These are phyloP conservation scores for Fusarium anguioides DNA, from an alignment of 2,329 filamentous ascomycete genomes.

Conservation along the genomic window DNA sequence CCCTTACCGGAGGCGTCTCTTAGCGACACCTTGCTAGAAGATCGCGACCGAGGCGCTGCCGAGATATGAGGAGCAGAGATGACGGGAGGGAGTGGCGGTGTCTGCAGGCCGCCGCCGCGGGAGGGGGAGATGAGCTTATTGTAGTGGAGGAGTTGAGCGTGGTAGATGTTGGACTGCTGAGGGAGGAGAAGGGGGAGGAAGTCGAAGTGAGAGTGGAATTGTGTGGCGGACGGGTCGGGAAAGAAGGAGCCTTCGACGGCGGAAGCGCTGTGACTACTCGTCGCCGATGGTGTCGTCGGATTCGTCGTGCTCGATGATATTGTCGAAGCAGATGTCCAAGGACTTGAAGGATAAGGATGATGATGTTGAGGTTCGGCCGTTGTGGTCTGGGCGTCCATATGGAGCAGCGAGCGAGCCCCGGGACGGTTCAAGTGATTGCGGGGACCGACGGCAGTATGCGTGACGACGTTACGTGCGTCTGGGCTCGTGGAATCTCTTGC, in stretches of 20 bases:
- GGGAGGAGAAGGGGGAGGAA: conserved; percentile 68
- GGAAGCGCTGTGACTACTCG: conserved; percentile 44
- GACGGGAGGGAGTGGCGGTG: conserved; percentile 65
- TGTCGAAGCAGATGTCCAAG: conserved; percentile 47
- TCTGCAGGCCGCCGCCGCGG: conserved; percentile 66
- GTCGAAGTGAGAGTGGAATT: conserved; percentile 60
- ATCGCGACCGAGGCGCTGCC: conserved; percentile 66
- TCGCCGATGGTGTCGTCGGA: conserved; percentile 43
- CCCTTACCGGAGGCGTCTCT: conserved; percentile 62
- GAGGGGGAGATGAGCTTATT: conserved; percentile 72
- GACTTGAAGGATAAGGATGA: conserved; percentile 51
- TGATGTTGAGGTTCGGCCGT: conserved; percentile 52
- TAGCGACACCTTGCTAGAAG: conserved; percentile 69
- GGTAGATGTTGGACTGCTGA: conserved; percentile 68
- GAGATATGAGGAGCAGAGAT: conserved; percentile 67
- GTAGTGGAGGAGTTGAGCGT: conserved; percentile 72
- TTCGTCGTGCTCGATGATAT: conserved; percentile 44
- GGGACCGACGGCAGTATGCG: conserved; percentile 39
- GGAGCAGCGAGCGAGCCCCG: conserved; percentile 50
- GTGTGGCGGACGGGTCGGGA: conserved; percentile 46
- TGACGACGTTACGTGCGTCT: conserved; percentile 39
- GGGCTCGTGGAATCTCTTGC: conserved; percentile 29
- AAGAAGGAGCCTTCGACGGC: conserved; percentile 49
- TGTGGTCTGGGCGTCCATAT: conserved; percentile 54
- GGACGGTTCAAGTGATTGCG: conserved; percentile 41